Base-by-base conservation (phyloP, 2,329 filamentous ascomycete genomes). In the Gyromitra esculenta region DNA sequence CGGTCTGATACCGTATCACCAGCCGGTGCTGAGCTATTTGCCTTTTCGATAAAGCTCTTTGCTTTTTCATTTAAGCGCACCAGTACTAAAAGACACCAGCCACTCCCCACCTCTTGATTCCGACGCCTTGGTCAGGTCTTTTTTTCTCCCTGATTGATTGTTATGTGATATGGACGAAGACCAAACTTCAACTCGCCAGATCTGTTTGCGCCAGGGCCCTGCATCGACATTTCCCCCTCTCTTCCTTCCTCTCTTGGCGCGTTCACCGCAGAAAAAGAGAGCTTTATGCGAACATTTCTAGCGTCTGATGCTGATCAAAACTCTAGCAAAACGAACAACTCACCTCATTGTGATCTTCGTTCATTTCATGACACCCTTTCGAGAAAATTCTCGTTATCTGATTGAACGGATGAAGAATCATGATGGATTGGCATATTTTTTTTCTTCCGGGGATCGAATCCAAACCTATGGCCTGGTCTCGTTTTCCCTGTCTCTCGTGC, bases 31-130 rank as follows among this genome's bases (percentile, higher is more conserved):
- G 15, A 66, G 56, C 5, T 43, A 45, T 68, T 54, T 15, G 21
- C 39, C 9, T 18, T 35, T 43, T 68, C 39, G 43, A 52, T 18
- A 52, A 25, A 25, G 31, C 52, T 41, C 21, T 31, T 66, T 67
- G 52, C 18, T 59, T 45, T 59, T 59, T 56, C 11, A 41, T 4
- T 11, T 69, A 69, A 69, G 66, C 66, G 66, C 52, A 31, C 66
- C 66, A 69, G 54, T 69, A 69, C 41, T 31, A 60, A 60, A 62
- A 60, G 66, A 31, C 21, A 18, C 39, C 41, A 39, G 37, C 65
- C 66, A 68, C 66, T 60, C 66, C 66, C 66, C 66, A 60, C 66
- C 9, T 59, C 43, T 31, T 60, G 41, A 13, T 59, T 50, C 66
- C 66, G 66, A 69, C 41, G 52, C 39, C 21, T 68, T 57, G 18